Percentiles rank a stretch among this genome's conserved stretches.
These are phyloP conservation scores for Pleurotus giganteus DNA, from an alignment of 768 basidiomycete species.

Conservation along the genomic window DNA sequence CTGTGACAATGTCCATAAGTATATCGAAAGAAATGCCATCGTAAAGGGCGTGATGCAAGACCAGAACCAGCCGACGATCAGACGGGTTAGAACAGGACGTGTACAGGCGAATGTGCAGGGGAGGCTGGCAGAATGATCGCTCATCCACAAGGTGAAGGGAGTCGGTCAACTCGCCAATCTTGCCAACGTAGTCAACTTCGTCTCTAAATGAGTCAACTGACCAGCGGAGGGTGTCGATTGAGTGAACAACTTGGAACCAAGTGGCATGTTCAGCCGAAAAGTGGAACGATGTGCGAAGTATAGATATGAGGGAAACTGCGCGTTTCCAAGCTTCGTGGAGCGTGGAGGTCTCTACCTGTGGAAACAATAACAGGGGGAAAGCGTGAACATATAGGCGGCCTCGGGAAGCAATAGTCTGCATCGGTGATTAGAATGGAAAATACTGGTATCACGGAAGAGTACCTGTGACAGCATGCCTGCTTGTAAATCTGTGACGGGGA, in stretches of 20 bases:
- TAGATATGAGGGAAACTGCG: slow-evolving; percentile 29
- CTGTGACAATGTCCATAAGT: slow-evolving; percentile 30
- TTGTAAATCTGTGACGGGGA: slow-evolving; percentile 43
- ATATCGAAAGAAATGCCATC: slow-evolving; percentile 41
- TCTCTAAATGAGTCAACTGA: slow-evolving; percentile 15
- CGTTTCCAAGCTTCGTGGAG: slow-evolving; percentile 36
- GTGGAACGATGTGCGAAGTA: slow-evolving; percentile 48
- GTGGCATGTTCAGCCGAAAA: slow-evolving; percentile 32
- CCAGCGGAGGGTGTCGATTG: slow-evolving; percentile 19
- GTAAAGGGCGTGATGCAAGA: slow-evolving; percentile 48
- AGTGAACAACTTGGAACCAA: slow-evolving; percentile 32
- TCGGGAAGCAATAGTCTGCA: slow-evolving; percentile 27
- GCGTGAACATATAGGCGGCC: slow-evolving; percentile 30
- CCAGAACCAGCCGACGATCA: slow-evolving; percentile 28
- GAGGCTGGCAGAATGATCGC: slow-evolving; percentile 20
- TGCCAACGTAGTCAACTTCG: slow-evolving; percentile 17
- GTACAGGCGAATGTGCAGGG: slow-evolving; percentile 31
- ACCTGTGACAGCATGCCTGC: slow-evolving; percentile 52
- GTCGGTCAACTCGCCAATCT: slow-evolving; percentile 16
- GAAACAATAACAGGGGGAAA: slow-evolving; percentile 24
- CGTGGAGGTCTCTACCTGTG: slow-evolving; percentile 20
- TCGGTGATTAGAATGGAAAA: neutral
- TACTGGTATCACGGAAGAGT: neutral
- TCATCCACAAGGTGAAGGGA: slow-evolving; percentile 21
- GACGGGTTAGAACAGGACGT: slow-evolving; percentile 6